A percentile compares a stretch with the other conserved stretches of the same genome.
phyloP scores from a whole-genome alignment of 805 yeast species.

The Starmerella riodocensis region DNA sequence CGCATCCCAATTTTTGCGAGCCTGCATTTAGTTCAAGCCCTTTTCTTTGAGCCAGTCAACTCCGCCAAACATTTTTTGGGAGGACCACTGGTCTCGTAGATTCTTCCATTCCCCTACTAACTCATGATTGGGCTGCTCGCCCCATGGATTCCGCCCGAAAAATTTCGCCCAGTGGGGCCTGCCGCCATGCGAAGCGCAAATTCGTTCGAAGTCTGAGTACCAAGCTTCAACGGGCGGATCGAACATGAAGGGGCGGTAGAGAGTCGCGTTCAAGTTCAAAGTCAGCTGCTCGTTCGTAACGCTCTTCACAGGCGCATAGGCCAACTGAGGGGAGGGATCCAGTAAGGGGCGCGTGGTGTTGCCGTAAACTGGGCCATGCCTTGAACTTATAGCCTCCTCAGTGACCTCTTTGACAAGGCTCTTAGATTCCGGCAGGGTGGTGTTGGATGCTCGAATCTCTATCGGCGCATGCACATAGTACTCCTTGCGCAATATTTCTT shows the following conservation, averaged over 20 bases:
- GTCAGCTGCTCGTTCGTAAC: constrained; percentile 67
- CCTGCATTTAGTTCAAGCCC: constrained; percentile 32
- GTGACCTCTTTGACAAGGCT: background rate
- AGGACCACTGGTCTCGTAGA: constrained; percentile 60
- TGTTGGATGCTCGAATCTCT: constrained; percentile 86
- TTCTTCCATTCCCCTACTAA: constrained; percentile 48
- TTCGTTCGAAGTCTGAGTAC: constrained; percentile 72
- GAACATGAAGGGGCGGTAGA: constrained; percentile 83
- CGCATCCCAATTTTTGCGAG: background rate
- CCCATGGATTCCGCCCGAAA: constrained; percentile 49
- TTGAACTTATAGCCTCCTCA: background rate
- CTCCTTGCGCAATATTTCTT: constrained; percentile 46
- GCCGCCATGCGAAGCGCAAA: constrained; percentile 68
- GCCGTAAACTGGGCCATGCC: constrained; percentile 66
- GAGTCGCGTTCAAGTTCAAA: constrained; percentile 79
- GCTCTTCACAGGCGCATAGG: constrained; percentile 36
- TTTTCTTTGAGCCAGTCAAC: constrained; percentile 76
- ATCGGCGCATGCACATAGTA: constrained; percentile 90
- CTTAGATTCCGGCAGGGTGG: constrained; percentile 28
- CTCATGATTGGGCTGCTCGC: constrained; percentile 39
- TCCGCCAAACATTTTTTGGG: constrained; percentile 65
- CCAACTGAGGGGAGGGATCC: constrained; percentile 63
- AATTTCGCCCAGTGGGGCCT: constrained; percentile 99
- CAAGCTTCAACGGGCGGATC: constrained; percentile 59
- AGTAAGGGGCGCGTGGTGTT: constrained; percentile 68